Conservation (phyloP, 2,329 filamentous ascomycete genomes). For the Scedosporium minutisporum region DNA sequence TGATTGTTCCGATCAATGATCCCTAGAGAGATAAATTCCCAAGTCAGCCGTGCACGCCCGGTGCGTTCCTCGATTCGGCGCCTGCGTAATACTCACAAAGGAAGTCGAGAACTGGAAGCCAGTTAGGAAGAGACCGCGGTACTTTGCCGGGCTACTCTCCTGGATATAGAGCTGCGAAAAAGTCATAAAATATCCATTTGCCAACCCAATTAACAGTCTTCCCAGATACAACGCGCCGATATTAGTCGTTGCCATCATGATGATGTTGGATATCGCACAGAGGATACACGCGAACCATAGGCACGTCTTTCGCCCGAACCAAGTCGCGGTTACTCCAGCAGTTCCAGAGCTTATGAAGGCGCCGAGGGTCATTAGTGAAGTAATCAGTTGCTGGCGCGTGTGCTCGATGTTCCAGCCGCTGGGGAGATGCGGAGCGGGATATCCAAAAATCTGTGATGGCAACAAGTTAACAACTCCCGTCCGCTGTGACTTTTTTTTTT, state of each 20-base stretch:
- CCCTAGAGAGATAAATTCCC: slow-evolving; percentile 22
- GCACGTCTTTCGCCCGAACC: slow-evolving; percentile 23
- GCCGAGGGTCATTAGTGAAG: slow-evolving; percentile 37
- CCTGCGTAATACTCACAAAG: not conserved
- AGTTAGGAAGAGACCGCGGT: slow-evolving; percentile 36
- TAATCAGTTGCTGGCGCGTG: slow-evolving; percentile 35
- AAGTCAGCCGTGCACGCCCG: not conserved
- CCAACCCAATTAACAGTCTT: slow-evolving; percentile 43
- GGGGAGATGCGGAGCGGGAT: slow-evolving; percentile 16
- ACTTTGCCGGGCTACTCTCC: slow-evolving; percentile 33
- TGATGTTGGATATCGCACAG: slow-evolving; percentile 39
- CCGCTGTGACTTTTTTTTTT: slow-evolving; percentile 18
- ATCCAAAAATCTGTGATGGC: slow-evolving; percentile 23
- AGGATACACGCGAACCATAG: slow-evolving; percentile 36
- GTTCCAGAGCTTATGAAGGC: slow-evolving; percentile 32
- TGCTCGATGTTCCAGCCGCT: slow-evolving; percentile 35
- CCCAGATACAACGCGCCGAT: slow-evolving; percentile 46
- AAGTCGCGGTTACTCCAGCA: slow-evolving; percentile 27
- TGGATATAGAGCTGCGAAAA: slow-evolving; percentile 41
- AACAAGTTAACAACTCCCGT: slow-evolving; percentile 9
- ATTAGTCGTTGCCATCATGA: slow-evolving; percentile 45
- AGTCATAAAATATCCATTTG: slow-evolving; percentile 49
- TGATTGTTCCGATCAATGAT: slow-evolving; percentile 29
- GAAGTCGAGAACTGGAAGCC: slow-evolving; percentile 28
- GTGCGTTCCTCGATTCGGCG: too few relatives aligned